Evolutionary conservation across 805 yeast genomes (phyloP).

Genomic region (Metschnikowia santaceciliae): DNA sequence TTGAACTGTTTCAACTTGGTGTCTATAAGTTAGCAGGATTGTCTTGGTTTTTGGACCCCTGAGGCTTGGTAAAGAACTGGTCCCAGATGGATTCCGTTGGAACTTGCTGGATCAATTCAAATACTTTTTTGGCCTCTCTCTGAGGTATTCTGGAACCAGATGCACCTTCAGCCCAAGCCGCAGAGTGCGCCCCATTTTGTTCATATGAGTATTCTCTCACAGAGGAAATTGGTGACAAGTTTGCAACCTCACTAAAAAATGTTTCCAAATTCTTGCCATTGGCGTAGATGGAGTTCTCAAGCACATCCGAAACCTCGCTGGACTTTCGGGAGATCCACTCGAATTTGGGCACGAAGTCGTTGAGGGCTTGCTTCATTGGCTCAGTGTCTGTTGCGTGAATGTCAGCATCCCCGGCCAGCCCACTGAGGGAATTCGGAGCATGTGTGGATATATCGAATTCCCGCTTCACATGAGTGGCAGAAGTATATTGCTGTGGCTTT

Average conservation of each 20-base stretch:
- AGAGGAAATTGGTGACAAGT: conserved; percentile 19
- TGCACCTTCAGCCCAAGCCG: background rate
- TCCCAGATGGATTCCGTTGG: conserved; percentile 70
- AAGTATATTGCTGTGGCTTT: background rate
- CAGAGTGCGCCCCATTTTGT: background rate
- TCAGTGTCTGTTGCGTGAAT: background rate
- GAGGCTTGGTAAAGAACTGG: conserved; percentile 45
- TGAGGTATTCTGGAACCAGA: background rate
- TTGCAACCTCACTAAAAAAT: conserved; percentile 48
- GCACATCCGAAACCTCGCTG: background rate
- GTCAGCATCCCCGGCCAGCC: background rate
- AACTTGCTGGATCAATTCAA: conserved; percentile 58
- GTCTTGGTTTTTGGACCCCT: background rate
- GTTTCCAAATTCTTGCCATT: conserved; percentile 29
- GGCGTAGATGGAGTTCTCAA: background rate
- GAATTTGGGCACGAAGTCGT: conserved; percentile 5
- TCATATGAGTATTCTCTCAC: conserved; percentile 2
- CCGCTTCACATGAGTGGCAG: background rate
- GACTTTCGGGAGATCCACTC: conserved; percentile 6
- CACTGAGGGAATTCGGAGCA: background rate
- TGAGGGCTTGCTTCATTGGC: background rate
- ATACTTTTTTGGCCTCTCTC: conserved; percentile 53
- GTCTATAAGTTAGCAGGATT: background rate
- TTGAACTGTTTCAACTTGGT: background rate
- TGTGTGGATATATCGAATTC: background rate